Base-by-base conservation (phyloP, 2,329 filamentous ascomycete species). In the Acrocalymma vagum region DNA sequence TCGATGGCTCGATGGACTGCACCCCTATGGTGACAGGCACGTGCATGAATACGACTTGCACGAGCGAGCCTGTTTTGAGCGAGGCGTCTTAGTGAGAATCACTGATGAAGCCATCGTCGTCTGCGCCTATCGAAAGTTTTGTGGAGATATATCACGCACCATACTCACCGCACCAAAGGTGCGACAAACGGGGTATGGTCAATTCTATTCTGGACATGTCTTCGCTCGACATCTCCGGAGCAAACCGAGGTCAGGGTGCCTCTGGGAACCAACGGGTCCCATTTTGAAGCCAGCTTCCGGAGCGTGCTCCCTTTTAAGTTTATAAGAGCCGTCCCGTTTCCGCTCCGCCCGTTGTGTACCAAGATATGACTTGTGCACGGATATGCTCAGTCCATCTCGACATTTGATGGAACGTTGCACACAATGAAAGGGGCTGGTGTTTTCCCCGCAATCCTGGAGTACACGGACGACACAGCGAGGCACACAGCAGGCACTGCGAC, bases 281-380 rank as follows among this genome's bases (percentile, higher is more conserved):
- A 21, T 41, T 42, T 46, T 49, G 51, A 53, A 60, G 60, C 61
- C 62, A 65, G 42, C 37, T 40, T 51, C 49, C 44, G 62, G 62
- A 58, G 56, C 62, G 62, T 67, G 63, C 62, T 53, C 39, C n/a
- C 30, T 43, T 55, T 55, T 58, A 42, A 58, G 45, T 51, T 56
- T 45, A 36, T 38, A 28, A 41, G 38, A 39, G 48, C 54, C 56
- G 55, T 43, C 38, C 53, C 50, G 52, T 55, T 61, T 60, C 62
- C 61, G 58, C 53, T 53, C 63, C 62, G 57, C 46, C 61, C 63
- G 57, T 51, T 50, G 49, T 49, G 52, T 54, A 55, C 51, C 53
- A 53, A 48, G n/a, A 20, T n/a, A 26, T 17, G 15, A 8, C 32
- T 16, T 14, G 23, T 36, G 14, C 27, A 15, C 8, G 27, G 8